A percentile compares a stretch with the other conserved stretches of the same genome.
phyloP scores from a whole-genome alignment of 805 yeast species.

The Zygoascus biomembranicola region DNA sequence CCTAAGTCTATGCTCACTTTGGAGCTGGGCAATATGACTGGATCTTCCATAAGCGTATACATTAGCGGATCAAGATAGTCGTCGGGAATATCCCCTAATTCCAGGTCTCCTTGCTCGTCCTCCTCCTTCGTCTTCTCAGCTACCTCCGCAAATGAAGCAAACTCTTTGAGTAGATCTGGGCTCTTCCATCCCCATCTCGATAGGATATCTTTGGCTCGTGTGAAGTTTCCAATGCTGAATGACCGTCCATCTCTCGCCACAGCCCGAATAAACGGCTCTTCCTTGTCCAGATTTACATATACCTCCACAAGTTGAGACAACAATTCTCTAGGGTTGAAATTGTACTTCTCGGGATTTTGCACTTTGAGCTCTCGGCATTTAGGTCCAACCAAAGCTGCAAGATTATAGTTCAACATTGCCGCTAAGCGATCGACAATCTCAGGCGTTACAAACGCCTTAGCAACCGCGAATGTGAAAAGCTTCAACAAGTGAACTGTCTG shows the following conservation, averaged over 20 bases:
- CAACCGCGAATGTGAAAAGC: slow-evolving; percentile 78
- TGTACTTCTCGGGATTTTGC: slow-evolving; percentile 69
- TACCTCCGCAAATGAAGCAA: slow-evolving; percentile 49
- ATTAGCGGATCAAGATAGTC: slow-evolving; percentile 94
- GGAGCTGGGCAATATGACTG: slow-evolving; percentile 87
- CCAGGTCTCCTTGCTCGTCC: slow-evolving; percentile 70
- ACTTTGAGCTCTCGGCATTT: slow-evolving; percentile 85
- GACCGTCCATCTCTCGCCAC: slow-evolving; percentile 92
- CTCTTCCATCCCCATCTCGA: slow-evolving; percentile 46
- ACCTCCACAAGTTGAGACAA: slow-evolving; percentile 65
- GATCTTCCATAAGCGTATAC: slow-evolving; percentile 93
- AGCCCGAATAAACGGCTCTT: slow-evolving; percentile 62
- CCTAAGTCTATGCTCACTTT: slow-evolving; percentile 79
- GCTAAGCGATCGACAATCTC: slow-evolving; percentile 93
- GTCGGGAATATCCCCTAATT: slow-evolving; percentile 90
- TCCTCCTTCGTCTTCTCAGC: slow-evolving; percentile 51
- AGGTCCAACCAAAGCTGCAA: slow-evolving; percentile 92
- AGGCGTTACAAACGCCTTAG: slow-evolving; percentile 73
- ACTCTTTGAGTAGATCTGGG: slow-evolving; percentile 42
- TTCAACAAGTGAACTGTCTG: slow-evolving; percentile 74
- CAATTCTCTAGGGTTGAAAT: slow-evolving; percentile 70
- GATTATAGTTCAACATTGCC: slow-evolving; percentile 89
- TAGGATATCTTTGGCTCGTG: slow-evolving; percentile 62
- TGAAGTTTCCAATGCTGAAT: slow-evolving; percentile 57
- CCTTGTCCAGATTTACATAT: slow-evolving; percentile 60